phyloP scores from a whole-genome alignment of 495 filamentous ascomycete genomes.

The Podospora fimiseda region DNA sequence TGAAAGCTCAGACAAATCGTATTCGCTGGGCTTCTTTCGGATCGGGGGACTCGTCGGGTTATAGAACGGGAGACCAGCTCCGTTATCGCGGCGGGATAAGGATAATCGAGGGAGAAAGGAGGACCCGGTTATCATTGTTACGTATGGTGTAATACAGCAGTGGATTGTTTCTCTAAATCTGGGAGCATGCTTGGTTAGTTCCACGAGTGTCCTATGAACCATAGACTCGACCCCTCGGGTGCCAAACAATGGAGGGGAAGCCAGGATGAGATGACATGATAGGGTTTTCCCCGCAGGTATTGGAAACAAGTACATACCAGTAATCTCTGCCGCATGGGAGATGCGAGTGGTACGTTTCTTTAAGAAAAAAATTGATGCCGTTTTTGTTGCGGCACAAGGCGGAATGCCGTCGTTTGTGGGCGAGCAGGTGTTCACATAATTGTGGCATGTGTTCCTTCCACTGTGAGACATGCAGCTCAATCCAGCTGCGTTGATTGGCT shows the following conservation, averaged over 20 bases:
- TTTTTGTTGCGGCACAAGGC: no score
- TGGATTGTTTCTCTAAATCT: no score
- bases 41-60: conserved; percentile 16
- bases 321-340: no score
- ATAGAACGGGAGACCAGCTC: conserved; percentile 24
- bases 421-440: background rate
- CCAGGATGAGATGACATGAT: no score
- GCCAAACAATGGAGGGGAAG: no score
- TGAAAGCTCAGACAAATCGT: conserved; percentile 37
- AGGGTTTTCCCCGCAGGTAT: no score
- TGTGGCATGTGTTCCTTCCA: background rate
- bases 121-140: conserved; percentile 20
- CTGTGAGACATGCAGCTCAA: conserved; percentile 4
- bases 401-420: no score
- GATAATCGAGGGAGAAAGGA: conserved; percentile 25
- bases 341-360: no score
- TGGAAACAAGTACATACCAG: no score
- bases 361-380: conserved; percentile 1
- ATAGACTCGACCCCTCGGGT: no score
- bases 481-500: background rate
- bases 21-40: conserved; percentile 34
- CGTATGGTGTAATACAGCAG: background rate
- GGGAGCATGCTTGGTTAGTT: no score
- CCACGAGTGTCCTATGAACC: no score
- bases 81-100: conserved; percentile 16